These are phyloP conservation scores for Camptophora hylomeconis DNA, from an alignment of 2,329 filamentous ascomycete species.

Conservation along the genomic window DNA sequence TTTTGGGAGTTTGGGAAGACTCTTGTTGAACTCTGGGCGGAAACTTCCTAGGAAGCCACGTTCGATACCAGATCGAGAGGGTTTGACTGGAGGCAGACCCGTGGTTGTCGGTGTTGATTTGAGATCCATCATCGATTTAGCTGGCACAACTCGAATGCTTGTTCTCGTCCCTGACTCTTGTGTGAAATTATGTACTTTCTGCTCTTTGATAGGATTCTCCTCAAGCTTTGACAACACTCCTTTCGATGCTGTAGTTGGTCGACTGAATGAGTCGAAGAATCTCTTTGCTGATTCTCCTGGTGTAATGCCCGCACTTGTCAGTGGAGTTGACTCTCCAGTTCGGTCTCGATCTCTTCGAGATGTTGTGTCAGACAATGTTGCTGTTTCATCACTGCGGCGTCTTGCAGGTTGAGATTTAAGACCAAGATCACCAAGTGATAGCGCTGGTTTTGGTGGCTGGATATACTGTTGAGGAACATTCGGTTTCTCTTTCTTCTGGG, in stretches of 20 bases:
- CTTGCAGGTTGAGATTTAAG: too few species aligned
- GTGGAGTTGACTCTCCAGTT: constrained; percentile 14
- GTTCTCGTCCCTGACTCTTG: background rate
- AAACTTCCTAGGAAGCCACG: background rate
- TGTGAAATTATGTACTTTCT: constrained; percentile 2
- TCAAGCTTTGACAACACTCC: constrained; percentile 2
- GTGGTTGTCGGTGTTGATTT: constrained; percentile 1
- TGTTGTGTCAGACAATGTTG: constrained; percentile 10
- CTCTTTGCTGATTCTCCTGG: constrained; percentile 14
- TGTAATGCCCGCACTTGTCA: constrained; percentile 17
- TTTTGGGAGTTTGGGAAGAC: constrained; percentile 2
- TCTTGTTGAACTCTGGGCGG: constrained; percentile 5
- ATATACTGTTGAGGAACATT: constrained; percentile 1
- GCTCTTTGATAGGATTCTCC: constrained; percentile 1
- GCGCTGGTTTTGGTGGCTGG: background rate
- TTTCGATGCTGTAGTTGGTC: background rate
- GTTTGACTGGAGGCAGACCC: background rate
- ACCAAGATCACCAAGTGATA: background rate
- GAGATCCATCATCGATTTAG: constrained; percentile 5
- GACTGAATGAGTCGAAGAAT: constrained; percentile 11
- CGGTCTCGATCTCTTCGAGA: constrained; percentile 12
- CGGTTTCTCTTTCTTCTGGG: constrained; percentile 15
- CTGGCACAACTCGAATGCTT: background rate
- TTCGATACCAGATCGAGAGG: background rate
- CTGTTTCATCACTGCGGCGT: constrained; percentile 12